Conservation (phyloP, 2,329 filamentous ascomycete genomes). For the Penicillium polonicum region DNA sequence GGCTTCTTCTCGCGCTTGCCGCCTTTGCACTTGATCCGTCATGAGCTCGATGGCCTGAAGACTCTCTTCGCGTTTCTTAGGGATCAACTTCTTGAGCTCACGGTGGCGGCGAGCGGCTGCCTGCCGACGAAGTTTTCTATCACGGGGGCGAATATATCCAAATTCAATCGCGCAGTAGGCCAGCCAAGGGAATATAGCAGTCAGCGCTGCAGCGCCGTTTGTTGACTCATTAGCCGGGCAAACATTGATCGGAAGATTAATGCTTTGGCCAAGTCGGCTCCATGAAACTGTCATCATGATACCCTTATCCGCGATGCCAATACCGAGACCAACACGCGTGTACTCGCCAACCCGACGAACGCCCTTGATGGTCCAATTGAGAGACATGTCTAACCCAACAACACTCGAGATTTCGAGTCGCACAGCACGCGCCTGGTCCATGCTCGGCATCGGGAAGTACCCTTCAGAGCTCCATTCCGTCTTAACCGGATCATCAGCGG, state of each 20-base stretch:
- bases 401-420: slow-evolving; percentile 35
- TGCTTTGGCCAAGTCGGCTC: slow-evolving; percentile 42
- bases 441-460: slow-evolving; percentile 34
- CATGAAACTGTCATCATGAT: slow-evolving; percentile 42
- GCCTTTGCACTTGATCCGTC: slow-evolving; percentile 39
- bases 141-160: slow-evolving; percentile 40
- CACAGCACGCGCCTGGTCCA: slow-evolving; percentile 33
- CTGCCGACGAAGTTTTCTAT: slow-evolving; percentile 37
- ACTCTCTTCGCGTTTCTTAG: slow-evolving; percentile 39
- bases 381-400: slow-evolving; percentile 29
- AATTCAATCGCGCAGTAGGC: slow-evolving; percentile 45
- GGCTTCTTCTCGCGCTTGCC: slow-evolving; percentile 37
- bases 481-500: slow-evolving; percentile 32
- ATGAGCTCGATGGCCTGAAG: slow-evolving; percentile 42
- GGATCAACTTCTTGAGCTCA: slow-evolving; percentile 37
- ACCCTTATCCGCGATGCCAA: slow-evolving; percentile 39
- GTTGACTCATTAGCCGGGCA: slow-evolving; percentile 37
- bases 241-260: slow-evolving; percentile 41
- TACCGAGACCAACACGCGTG: slow-evolving; percentile 40
- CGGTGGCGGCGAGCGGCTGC: slow-evolving; percentile 38
- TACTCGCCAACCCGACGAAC: slow-evolving; percentile 39
- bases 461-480: slow-evolving; percentile 45
- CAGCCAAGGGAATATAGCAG: slow-evolving; percentile 40
- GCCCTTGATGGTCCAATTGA: slow-evolving; percentile 38
- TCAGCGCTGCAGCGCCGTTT: slow-evolving; percentile 36